Evolutionary conservation across 1,284 basidiomycete species (phyloP).

Genomic region (Lentinus polychrous): DNA sequence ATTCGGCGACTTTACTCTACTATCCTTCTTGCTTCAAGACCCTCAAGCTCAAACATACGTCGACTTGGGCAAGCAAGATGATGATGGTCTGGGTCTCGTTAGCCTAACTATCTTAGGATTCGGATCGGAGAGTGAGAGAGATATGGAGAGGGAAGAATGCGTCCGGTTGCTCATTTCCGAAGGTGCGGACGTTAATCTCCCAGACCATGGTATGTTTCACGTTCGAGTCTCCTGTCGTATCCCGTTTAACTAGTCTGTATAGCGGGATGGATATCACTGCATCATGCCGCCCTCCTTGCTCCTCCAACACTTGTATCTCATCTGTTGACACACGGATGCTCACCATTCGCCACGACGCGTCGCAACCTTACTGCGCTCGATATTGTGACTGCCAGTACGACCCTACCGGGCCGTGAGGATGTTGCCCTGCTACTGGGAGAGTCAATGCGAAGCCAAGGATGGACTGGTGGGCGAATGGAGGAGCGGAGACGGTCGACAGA

Average conservation of each 20-base stretch:
- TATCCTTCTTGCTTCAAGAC: slow-evolving; percentile 69
- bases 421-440: slow-evolving; percentile 75
- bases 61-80: slow-evolving; percentile 67
- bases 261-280: slow-evolving; percentile 96
- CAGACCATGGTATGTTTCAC: slow-evolving; percentile 54
- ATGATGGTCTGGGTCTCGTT: slow-evolving; percentile 77
- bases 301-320: slow-evolving; percentile 90
- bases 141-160: slow-evolving; percentile 83
- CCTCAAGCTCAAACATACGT: slow-evolving; percentile 61
- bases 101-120: slow-evolving; percentile 80
- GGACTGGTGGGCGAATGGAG: slow-evolving; percentile 65
- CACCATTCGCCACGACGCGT: slow-evolving; percentile 67
- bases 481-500: slow-evolving; percentile 51
- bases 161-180: slow-evolving; percentile 75
- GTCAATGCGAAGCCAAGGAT: slow-evolving; percentile 73
- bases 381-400: slow-evolving; percentile 74
- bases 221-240: neutral
- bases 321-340: slow-evolving; percentile 88
- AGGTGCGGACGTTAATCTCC: slow-evolving; percentile 60
- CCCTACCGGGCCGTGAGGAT: slow-evolving; percentile 74
- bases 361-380: slow-evolving; percentile 80
- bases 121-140: slow-evolving; percentile 73
- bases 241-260: slow-evolving; percentile 2
- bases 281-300: slow-evolving; percentile 84
- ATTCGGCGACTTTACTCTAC: slow-evolving; percentile 65